phyloP scores from a whole-genome alignment of 169 alveolate genomes.

The Plasmodium billcollinsi region DNA sequence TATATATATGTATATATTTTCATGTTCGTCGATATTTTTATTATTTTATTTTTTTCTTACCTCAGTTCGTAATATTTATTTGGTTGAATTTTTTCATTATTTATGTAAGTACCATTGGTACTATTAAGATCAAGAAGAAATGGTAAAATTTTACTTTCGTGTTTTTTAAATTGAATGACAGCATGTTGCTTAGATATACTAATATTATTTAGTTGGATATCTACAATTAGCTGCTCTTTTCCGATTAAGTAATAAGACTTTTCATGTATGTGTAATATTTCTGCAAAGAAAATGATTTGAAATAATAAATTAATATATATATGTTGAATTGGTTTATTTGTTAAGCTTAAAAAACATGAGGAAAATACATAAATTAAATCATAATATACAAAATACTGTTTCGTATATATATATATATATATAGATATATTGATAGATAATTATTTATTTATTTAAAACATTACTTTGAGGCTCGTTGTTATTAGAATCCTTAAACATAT shows the following conservation, averaged over 20 bases:
- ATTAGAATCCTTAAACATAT: conserved; percentile 79
- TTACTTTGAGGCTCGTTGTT: conserved; percentile 53
- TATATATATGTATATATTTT: not conserved
- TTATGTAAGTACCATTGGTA: conserved; percentile 94
- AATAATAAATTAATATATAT: not conserved
- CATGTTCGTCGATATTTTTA: not conserved
- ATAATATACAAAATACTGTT: not conserved
- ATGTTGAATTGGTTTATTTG: no score
- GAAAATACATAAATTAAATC: not conserved
- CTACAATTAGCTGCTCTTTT: conserved; percentile 94
- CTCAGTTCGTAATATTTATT: conserved; percentile 94
- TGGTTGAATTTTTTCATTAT: conserved; percentile 92
- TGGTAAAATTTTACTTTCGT: conserved; percentile 87
- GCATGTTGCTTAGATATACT: conserved; percentile 96
- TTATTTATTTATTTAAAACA: not conserved
- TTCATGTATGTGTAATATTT: conserved; percentile 84
- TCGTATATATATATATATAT: no score
- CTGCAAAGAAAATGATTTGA: conserved; percentile 45
- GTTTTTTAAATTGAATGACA: conserved; percentile 94
- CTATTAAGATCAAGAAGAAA: conserved; percentile 96
- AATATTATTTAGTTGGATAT: conserved; percentile 90
- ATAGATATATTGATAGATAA: not conserved
- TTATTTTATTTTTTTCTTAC: conserved; percentile 15
- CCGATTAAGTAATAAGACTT: conserved; percentile 91
- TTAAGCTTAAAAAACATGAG: no score